A percentile compares a stretch with the other conserved stretches of the same genome.
Evolutionary conservation across 2,329 filamentous ascomycete species (phyloP).

Genomic region (Aspergillus oerlinghausenensis): DNA sequence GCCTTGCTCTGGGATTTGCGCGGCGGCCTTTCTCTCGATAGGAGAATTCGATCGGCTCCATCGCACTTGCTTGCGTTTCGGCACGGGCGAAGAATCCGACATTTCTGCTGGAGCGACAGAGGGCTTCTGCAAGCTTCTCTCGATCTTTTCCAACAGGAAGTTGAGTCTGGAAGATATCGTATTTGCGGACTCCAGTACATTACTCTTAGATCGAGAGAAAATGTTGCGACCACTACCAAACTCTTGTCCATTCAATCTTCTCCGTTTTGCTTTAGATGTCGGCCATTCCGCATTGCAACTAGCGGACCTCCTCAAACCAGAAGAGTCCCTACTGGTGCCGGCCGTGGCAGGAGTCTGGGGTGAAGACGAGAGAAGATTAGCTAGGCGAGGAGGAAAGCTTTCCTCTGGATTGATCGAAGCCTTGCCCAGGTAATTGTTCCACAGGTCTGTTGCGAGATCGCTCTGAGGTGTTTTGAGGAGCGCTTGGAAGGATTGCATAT

Average conservation of each 20-base stretch:
- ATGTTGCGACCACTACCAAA: slow-evolving; percentile 44
- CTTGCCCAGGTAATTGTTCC: slow-evolving; percentile 67
- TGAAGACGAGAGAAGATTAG: slow-evolving; percentile 65
- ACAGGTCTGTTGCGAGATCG: slow-evolving; percentile 69
- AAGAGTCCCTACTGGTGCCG: slow-evolving; percentile 40
- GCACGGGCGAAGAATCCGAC: slow-evolving; percentile 43
- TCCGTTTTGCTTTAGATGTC: slow-evolving; percentile 56
- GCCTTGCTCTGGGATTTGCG: neutral
- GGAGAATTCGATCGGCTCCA: slow-evolving; percentile 32
- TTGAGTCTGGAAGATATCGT: slow-evolving; percentile 45
- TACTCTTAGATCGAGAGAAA: slow-evolving; percentile 39
- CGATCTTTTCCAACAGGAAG: slow-evolving; percentile 63
- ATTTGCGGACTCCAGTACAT: slow-evolving; percentile 34
- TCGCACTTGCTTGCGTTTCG: slow-evolving; percentile 28
- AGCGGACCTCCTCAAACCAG: slow-evolving; percentile 57
- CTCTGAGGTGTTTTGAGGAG: slow-evolving; percentile 63
- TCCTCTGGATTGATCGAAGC: slow-evolving; percentile 42
- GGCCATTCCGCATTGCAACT: slow-evolving; percentile 69
- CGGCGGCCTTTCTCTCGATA: slow-evolving; percentile 12
- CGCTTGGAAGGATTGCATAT: slow-evolving; percentile 55
- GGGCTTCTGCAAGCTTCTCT: slow-evolving; percentile 43
- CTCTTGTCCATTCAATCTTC: slow-evolving; percentile 52
- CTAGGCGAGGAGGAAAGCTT: slow-evolving; percentile 52
- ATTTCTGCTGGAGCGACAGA: slow-evolving; percentile 26
- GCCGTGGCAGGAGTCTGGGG: slow-evolving; percentile 58